These are phyloP conservation scores for Austroboletus eburneus DNA, from an alignment of 768 basidiomycete genomes.

Conservation along the genomic window DNA sequence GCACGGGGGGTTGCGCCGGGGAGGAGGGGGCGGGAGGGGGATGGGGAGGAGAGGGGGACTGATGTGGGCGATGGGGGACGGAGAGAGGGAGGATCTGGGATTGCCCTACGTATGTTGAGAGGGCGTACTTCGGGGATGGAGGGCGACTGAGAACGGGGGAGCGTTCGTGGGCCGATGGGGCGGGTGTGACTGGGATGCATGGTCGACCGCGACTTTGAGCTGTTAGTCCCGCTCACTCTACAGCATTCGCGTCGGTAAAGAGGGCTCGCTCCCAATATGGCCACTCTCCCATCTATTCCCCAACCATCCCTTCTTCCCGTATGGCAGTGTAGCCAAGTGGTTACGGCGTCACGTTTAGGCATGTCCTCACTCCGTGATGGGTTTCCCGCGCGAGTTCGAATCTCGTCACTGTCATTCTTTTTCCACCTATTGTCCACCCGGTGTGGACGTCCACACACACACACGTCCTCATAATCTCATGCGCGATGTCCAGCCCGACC, in stretches of 20 bases:
- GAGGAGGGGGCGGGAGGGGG: conserved; percentile 29
- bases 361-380: conserved; percentile 44
- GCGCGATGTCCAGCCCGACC: conserved; percentile 12
- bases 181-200: conserved; percentile 34
- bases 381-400: conserved; percentile 58
- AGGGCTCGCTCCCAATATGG: not conserved
- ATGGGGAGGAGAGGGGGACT: conserved; percentile 26
- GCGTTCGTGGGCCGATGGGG: conserved; percentile 50
- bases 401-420: conserved; percentile 50
- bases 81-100: conserved; percentile 25
- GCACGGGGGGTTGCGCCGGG: conserved; percentile 25
- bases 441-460: not conserved
- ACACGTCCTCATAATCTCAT: conserved; percentile 5
- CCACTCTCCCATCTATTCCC: not conserved
- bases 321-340: conserved; percentile 57
- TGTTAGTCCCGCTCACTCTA: not conserved
- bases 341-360: conserved; percentile 60
- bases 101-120: conserved; percentile 39
- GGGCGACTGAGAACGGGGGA: conserved; percentile 42
- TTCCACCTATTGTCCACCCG: conserved; percentile 12
- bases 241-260: conserved; percentile 9
- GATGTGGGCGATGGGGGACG: conserved; percentile 28
- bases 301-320: rapidly evolving
- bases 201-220: conserved; percentile 12
- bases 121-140: conserved; percentile 36